Evolutionary conservation across 371 early-diverging fungal genomes (phyloP), one percentile per base, ranked within the genome.

Genomic region (Encephalitozoon romaleae): DNA sequence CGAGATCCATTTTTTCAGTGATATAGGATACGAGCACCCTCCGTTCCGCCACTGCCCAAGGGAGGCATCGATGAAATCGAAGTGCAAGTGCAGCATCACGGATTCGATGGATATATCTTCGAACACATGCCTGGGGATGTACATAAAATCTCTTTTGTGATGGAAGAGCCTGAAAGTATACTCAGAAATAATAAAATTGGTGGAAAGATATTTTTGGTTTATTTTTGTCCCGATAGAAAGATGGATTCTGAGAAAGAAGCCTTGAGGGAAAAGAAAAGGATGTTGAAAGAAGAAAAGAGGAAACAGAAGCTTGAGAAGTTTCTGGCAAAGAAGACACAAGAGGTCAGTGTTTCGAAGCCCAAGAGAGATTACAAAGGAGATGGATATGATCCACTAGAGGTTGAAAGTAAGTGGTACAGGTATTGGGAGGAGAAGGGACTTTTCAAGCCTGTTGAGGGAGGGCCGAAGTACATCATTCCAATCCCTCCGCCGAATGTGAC

Each of bases 401-500:
- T 96, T 47, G 98, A 97, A 87, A 85, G 91, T 25, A 90, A 93
- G 49, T 99, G 98, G 99, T 92, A 93, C 81, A 88, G 88, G 49
- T 93, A 92, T 91, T 93, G 94, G 93, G 90, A 92, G 82, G 89
- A 91, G 86, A 85, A 91, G 81, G 91, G 91, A 18, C 91, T 87
- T 83, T 96, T 97, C 82, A 87, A 90, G 82, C 96, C 99, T 28
- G 87, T 89, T 77, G 83, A 90, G 76, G 87, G 87, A 4, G 82
- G 85, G 64, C 92, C 90, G 59, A 87, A 91, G 21, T 99, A 92
- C 85, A 91, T 93, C 32, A 89, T 99, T 76, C 89, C 93, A 25
- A 90, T 94, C 5, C 99, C 98, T 3, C 99, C 99, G 78, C 99
- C 99, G 28, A 99, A 99, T 84, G 92, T 99, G 39, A 99, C 99